phyloP scores from a whole-genome alignment of 2,329 filamentous ascomycete species.

The Fusarium verticillioides region DNA sequence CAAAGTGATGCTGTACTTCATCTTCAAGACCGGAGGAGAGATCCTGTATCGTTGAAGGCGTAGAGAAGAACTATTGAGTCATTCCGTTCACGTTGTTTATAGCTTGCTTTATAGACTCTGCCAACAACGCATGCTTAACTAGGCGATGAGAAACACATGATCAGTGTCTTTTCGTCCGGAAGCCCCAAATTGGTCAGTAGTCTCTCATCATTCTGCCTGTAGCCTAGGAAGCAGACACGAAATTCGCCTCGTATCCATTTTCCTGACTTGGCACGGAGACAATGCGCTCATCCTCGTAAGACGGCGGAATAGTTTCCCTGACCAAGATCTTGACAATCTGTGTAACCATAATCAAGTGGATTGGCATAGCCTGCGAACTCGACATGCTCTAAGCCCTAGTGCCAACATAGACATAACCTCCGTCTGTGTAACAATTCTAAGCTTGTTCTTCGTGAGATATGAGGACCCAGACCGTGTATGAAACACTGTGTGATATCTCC shows the following conservation, averaged over 20 bases:
- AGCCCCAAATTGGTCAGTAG: not conserved
- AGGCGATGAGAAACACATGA: no score
- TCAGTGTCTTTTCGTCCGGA: no score
- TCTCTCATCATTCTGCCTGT: not conserved
- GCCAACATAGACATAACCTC: not conserved
- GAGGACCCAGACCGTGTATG: not conserved
- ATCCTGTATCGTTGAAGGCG: not conserved
- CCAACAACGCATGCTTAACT: not conserved
- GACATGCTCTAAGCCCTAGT: not conserved
- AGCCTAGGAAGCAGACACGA: not conserved
- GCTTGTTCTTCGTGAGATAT: not conserved
- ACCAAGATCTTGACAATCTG: not conserved
- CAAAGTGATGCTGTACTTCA: not conserved
- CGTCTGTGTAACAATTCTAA: not conserved
- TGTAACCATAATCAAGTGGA: not conserved
- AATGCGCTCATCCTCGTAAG: not conserved
- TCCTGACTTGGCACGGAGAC: no score
- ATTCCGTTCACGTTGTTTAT: not conserved
- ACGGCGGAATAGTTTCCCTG: not conserved
- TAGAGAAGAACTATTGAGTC: not conserved
- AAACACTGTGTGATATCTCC: not conserved
- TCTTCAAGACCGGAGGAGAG: not conserved
- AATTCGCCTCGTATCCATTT: not conserved
- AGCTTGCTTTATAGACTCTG: not conserved
- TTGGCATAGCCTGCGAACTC: rapidly evolving